These are phyloP conservation scores for Nematocida displodere DNA, from an alignment of 371 early-diverging fungal genomes.

Conservation along the genomic window DNA sequence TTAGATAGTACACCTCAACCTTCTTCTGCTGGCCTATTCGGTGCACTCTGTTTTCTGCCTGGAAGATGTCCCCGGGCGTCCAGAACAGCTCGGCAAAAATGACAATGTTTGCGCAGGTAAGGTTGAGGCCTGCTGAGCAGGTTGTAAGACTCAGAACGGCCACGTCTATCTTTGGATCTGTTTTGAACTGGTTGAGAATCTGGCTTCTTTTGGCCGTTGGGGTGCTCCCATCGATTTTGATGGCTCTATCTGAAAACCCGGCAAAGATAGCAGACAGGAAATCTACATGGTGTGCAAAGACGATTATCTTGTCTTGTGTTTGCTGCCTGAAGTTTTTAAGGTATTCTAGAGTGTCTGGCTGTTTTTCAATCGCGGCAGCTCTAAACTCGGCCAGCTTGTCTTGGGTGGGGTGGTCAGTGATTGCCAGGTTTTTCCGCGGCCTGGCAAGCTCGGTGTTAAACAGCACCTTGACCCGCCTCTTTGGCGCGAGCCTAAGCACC, in stretches of 20 bases:
- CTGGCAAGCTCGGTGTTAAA: not conserved
- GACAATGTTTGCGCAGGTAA: constrained; percentile 67
- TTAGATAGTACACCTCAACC: constrained; percentile 68
- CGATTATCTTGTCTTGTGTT: constrained; percentile 55
- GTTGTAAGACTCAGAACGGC: constrained; percentile 68
- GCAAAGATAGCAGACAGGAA: constrained; percentile 65
- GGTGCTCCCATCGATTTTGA: constrained; percentile 69
- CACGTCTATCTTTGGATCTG: constrained; percentile 60
- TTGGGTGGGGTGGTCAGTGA: not conserved
- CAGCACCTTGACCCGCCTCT: constrained; percentile 33
- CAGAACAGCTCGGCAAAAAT: constrained; percentile 71
- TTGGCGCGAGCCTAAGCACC: constrained; percentile 63
- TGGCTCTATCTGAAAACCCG: constrained; percentile 60
- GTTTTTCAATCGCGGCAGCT: constrained; percentile 19
- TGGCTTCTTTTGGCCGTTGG: constrained; percentile 55
- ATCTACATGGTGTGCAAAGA: constrained; percentile 68
- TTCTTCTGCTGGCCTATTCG: constrained; percentile 67
- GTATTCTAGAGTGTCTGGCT: not conserved
- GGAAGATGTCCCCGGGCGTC: constrained; percentile 69
- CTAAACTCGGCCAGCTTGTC: constrained; percentile 14
- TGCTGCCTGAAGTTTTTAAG: constrained; percentile 66
- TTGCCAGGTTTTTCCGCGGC: not conserved
- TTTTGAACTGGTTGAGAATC: constrained; percentile 64
- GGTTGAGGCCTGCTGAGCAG: constrained; percentile 68
- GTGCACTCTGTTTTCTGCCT: constrained; percentile 67